Evolutionary conservation across 768 basidiomycete species (phyloP).

Genomic region (Leccinum sublutescens): DNA sequence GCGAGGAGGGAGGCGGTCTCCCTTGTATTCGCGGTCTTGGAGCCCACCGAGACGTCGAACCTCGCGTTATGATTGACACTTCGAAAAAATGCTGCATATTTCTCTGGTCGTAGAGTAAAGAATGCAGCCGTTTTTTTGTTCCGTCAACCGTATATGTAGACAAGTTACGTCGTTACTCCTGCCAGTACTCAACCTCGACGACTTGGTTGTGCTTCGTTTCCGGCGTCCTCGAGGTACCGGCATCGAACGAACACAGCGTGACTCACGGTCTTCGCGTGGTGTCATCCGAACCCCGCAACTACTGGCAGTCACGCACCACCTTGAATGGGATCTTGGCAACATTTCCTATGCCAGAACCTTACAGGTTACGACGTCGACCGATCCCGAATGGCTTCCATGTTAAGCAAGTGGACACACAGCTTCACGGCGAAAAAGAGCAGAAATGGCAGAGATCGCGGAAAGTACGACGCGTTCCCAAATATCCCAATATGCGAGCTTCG

Average conservation of each 20-base stretch:
- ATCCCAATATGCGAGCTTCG: background rate
- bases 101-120: background rate
- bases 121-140: background rate
- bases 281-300: background rate
- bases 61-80: conserved; percentile 32
- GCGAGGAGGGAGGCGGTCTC: conserved; percentile 40
- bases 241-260: conserved; percentile 6
- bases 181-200: background rate
- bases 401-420: conserved; percentile 18
- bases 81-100: background rate
- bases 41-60: conserved; percentile 40
- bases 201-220: background rate
- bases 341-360: conserved; percentile 18
- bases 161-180: no score
- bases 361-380: background rate
- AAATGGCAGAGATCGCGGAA: conserved; percentile 20
- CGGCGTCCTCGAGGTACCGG: conserved; percentile 7
- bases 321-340: conserved; percentile 24
- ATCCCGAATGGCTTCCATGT: conserved; percentile 2
- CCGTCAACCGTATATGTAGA: background rate
- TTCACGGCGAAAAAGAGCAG: conserved; percentile 16
- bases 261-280: background rate
- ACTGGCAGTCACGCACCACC: background rate
- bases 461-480: conserved; percentile 9
- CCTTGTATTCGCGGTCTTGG: conserved; percentile 38